Conservation (phyloP, 1,284 basidiomycete genomes). For the Sporisorium graminicola region DNA sequence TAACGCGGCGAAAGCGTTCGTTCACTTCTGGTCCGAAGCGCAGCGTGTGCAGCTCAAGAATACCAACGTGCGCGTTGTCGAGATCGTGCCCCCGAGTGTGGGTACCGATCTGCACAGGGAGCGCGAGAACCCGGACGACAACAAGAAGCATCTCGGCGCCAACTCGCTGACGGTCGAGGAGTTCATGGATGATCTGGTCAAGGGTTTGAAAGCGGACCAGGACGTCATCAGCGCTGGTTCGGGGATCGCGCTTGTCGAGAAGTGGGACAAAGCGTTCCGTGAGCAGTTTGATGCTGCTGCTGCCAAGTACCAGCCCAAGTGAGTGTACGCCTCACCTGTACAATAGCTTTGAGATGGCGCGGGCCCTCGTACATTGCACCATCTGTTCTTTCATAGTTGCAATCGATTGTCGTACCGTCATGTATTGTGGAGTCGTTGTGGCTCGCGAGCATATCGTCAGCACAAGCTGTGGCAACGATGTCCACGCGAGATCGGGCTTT, state of each 20-base stretch:
- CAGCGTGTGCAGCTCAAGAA: slow-evolving; percentile 61
- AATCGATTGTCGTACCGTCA: neutral
- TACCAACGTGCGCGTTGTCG: slow-evolving; percentile 60
- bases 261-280: slow-evolving; percentile 59
- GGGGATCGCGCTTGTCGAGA: slow-evolving; percentile 52
- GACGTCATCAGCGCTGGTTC: slow-evolving; percentile 59
- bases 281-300: slow-evolving; percentile 55
- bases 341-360: no score
- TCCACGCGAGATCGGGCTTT: neutral
- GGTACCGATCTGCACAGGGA: slow-evolving; percentile 61
- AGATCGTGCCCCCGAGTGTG: slow-evolving; percentile 65
- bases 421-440: neutral
- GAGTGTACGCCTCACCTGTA: neutral
- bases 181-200: slow-evolving; percentile 59
- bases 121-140: slow-evolving; percentile 60
- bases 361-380: no score
- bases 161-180: slow-evolving; percentile 58
- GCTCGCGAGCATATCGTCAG: neutral
- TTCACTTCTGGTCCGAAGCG: slow-evolving; percentile 63
- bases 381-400: neutral
- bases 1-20: slow-evolving; percentile 59
- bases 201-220: slow-evolving; percentile 54
- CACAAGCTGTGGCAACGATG: no score
- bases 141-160: slow-evolving; percentile 63
- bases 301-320: slow-evolving; percentile 53